phyloP scores from a whole-genome alignment of 2,329 filamentous ascomycete species.

The Fusarium tjaetaba region DNA sequence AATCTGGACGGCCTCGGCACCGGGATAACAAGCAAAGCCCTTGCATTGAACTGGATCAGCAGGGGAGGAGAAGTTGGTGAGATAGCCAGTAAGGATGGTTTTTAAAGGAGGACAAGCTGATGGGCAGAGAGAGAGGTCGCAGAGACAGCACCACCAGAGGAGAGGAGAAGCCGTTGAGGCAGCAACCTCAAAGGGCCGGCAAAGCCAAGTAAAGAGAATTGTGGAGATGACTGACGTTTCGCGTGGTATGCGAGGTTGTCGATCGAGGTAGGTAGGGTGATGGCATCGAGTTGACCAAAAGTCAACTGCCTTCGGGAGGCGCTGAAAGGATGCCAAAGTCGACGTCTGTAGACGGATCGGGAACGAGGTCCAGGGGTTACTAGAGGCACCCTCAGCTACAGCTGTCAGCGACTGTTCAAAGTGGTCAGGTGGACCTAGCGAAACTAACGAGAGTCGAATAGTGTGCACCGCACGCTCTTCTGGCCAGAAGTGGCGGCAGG shows the following conservation, averaged over 20 bases:
- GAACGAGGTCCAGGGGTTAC: not conserved
- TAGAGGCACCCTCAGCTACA: not conserved
- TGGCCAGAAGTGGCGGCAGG: too few species aligned
- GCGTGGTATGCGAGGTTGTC: too few species aligned
- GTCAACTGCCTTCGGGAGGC: not conserved
- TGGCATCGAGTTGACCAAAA: not conserved
- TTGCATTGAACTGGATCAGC: too few species aligned
- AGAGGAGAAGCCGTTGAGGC: not conserved
- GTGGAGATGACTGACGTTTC: not conserved
- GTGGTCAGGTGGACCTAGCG: too few species aligned
- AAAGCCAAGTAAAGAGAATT: not conserved
- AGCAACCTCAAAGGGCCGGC: not conserved
- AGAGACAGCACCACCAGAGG: not conserved
- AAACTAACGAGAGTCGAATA: not conserved
- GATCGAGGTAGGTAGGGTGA: too few species aligned
- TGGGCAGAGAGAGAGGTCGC: not conserved
- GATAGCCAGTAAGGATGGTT: not conserved
- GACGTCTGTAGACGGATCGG: accelerated
- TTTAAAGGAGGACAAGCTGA: not conserved
- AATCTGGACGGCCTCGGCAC: not conserved
- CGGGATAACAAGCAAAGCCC: not conserved
- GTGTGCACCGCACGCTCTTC: accelerated
- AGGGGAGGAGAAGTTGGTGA: not conserved
- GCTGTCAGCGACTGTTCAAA: not conserved
- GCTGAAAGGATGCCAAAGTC: not conserved